These are phyloP conservation scores for Tetradesmus lagerheimii DNA, from an alignment of 139 green algal species.

Conservation along the genomic window DNA sequence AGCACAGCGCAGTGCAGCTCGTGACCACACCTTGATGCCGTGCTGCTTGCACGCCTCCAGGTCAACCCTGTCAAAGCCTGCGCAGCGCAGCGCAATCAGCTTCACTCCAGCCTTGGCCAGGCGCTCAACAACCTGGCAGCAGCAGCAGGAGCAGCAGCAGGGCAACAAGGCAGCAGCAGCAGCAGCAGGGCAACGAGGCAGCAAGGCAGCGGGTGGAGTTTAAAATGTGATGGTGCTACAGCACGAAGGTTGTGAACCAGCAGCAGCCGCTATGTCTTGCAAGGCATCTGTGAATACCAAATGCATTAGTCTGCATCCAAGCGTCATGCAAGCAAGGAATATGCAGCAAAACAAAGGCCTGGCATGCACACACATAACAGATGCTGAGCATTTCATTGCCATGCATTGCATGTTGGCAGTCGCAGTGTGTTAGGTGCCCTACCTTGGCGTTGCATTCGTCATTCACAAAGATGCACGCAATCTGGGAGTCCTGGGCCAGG, in stretches of 20 bases:
- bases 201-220: background rate
- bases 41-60: slow-evolving; percentile 55
- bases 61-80: slow-evolving; percentile 81
- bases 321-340: background rate
- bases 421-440: background rate
- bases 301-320: too few relatives aligned
- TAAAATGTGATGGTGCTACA: too few relatives aligned
- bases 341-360: background rate
- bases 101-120: slow-evolving; percentile 72
- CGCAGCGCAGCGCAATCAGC: slow-evolving; percentile 83
- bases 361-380: background rate
- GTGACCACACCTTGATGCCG: slow-evolving; percentile 63
- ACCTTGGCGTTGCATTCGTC: slow-evolving; percentile 64
- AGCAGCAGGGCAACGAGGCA: background rate
- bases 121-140: slow-evolving; percentile 56
- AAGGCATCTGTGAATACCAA: background rate
- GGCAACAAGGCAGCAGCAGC: background rate
- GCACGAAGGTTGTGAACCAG: too few relatives aligned
- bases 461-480: slow-evolving; percentile 82
- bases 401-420: background rate
- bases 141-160: background rate
- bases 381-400: background rate
- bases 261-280: too few relatives aligned
- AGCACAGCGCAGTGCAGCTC: background rate
- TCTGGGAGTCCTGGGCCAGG: slow-evolving; percentile 63